Evolutionary conservation across 345 rosid genomes (phyloP), one percentile per base, ranked within the genome.

Genomic region (Citrus sp.): DNA sequence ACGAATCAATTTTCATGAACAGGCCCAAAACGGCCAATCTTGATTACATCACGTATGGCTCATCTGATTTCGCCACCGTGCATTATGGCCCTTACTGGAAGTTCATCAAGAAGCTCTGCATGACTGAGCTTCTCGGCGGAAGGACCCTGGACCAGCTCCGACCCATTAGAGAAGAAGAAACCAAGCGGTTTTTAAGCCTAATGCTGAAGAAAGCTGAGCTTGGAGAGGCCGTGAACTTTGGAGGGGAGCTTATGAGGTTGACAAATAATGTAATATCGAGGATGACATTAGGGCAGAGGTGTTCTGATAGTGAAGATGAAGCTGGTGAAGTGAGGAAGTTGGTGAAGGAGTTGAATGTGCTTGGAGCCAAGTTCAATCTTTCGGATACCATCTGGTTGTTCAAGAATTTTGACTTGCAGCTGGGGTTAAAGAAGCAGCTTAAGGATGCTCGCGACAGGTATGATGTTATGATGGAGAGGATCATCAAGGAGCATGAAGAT

Each of bases 41-140:
- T 30, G 91, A 94, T 76, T 94, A 87, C 83, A 89, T 94, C n/a
- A 89, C 95, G 21, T 94, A 92, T 74, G 94, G 92, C 56, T 87
- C 95, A 0, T 61, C 95, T 3, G 97, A 91, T 81, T 90, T 94
- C 75, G 87, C 92, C 67, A 85, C 86, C n/a, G 92, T 87, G 13
- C 86, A 87, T 24, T 92, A 89, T 3, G 97, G 97, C 1, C 82
- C 88, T 9, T 83, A 86, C 70, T 94, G 97, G 97, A 94, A 88
- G 82, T 92, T 89, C 89, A 91, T 90, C 90, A 92, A 91, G 86
- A 89, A 87, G 70, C 83, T 94, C 1, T 90, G 94, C 86, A 90
- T 90, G 97, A 79, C 86, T 34, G 87, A 88, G 61, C 86, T 94
- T 54, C 89, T 92, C 6, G 92, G 90, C 22, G 85, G 88, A 49